Base-by-base conservation (phyloP, 2,329 filamentous ascomycete genomes). In the Lojkania enalia region DNA sequence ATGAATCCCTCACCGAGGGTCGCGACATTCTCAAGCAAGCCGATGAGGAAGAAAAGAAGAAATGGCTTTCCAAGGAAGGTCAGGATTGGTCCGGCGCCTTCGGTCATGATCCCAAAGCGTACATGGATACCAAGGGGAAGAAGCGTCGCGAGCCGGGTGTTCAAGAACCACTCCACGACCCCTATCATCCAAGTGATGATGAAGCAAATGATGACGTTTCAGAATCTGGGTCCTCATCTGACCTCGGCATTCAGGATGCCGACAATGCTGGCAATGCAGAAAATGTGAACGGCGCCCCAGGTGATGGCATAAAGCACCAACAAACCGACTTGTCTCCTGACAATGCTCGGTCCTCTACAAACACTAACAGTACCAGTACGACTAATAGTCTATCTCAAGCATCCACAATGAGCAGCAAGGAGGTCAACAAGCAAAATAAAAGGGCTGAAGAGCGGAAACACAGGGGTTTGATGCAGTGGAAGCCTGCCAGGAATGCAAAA, bases 381-480 rank as follows among this genome's bases (percentile, higher is more conserved):
- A 57, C 52, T 5, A 55, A 54, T 11, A 57, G 54, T 1, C 7
- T 19, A 30, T 31, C 6, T 31, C 31, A 2, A 27, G 35, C 35
- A 18, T 55, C 54, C 6, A 43, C 52, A 1, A 63, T 40, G 44
- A 68, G 57, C 29, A 54, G 48, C 63, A 84, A 84, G 64, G 79
- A 85, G 16, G 83, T 86, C 65, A 84, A 83, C 58, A 76, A 77
- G 44, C 79, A 83, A 51, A 89, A 85, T 63, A 83, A 86, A 51
- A 84, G 87, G 36, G 72, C 74, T 35, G 77, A 96, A 65, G 86
- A 91, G 66, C 82, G 91, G 0, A 90, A 91, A 72, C 90, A 96
- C 57, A 80, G 91, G 9, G 92, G 92, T 0, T 61, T 96, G 64
- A 95, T 96, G 89, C 92, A 97, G 69, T 97, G 91, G 90, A 88